phyloP scores from a whole-genome alignment of 1,284 basidiomycete species.

The Tilletia horrida region DNA sequence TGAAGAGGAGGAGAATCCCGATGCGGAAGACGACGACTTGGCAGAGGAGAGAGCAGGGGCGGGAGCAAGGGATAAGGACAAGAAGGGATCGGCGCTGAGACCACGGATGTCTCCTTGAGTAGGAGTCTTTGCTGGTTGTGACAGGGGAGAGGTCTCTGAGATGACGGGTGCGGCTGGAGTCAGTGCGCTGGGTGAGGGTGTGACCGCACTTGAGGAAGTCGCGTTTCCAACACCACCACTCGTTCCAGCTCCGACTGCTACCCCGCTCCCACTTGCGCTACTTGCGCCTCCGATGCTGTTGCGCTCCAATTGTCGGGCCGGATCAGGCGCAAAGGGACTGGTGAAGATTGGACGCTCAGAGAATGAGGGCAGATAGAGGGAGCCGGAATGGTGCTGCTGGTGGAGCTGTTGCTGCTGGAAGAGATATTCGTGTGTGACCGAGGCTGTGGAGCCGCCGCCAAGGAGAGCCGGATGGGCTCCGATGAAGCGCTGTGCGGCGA shows the following conservation, averaged over 20 bases:
- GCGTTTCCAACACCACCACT: too few relatives aligned
- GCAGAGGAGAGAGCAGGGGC: background rate
- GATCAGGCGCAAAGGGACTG: constrained; percentile 29
- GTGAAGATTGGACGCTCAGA: constrained; percentile 26
- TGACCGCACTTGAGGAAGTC: too few relatives aligned
- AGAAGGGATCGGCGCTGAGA: constrained; percentile 7
- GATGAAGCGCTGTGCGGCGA: constrained; percentile 16
- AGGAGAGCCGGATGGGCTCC: background rate
- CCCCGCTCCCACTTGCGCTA: background rate
- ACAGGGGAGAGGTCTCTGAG: background rate
- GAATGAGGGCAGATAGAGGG: constrained; percentile 13
- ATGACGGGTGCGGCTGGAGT: background rate
- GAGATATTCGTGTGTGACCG: background rate
- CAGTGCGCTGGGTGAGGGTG: too few relatives aligned
- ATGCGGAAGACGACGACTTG: background rate
- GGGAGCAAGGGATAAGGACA: background rate
- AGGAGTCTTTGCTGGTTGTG: background rate
- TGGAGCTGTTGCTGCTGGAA: constrained; percentile 13
- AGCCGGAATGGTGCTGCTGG: constrained; percentile 7
- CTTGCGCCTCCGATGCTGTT: background rate
- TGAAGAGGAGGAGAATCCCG: background rate
- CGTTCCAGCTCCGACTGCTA: background rate
- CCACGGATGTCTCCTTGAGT: background rate
- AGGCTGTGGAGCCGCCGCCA: background rate
- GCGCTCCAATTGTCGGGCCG: constrained; percentile 1